phyloP scores from a whole-genome alignment of 192 early-diverging fungal genomes.

The Rhizoclosmatium globosum region DNA sequence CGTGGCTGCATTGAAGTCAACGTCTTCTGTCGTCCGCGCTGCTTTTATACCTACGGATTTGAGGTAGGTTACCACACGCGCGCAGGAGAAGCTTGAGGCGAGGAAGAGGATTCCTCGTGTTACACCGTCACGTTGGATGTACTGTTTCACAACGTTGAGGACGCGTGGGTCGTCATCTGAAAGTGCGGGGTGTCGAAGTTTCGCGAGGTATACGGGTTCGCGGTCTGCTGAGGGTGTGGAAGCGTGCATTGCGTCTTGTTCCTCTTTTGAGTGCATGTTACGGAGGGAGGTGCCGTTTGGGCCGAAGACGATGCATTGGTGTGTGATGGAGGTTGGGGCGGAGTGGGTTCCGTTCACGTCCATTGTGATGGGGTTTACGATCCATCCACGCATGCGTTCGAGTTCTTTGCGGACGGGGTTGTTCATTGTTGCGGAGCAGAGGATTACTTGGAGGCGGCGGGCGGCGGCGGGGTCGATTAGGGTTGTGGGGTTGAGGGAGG shows the following conservation, averaged over 20 bases:
- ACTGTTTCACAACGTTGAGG: neutral
- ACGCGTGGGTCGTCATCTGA: constrained; percentile 30
- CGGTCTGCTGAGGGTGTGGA: neutral
- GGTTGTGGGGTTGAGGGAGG: neutral
- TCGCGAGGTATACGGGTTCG: constrained; percentile 33
- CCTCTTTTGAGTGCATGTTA: constrained; percentile 26
- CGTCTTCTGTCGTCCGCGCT: constrained; percentile 36
- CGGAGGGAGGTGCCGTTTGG: constrained; percentile 29
- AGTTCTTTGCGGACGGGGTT: constrained; percentile 66
- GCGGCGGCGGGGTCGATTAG: constrained; percentile 16
- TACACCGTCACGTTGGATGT: neutral
- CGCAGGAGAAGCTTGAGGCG: constrained; percentile 44
- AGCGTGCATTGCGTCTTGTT: constrained; percentile 22
- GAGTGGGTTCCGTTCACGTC: constrained; percentile 58
- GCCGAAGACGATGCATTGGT: constrained; percentile 37
- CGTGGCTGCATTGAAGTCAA: constrained; percentile 1
- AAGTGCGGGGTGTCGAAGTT: constrained; percentile 43
- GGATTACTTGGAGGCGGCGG: constrained; percentile 60
- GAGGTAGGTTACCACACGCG: constrained; percentile 36
- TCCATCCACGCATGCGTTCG: constrained; percentile 48
- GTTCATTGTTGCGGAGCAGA: constrained; percentile 79
- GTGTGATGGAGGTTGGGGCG: constrained; percentile 35
- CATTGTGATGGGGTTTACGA: constrained; percentile 65
- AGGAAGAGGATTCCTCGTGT: constrained; percentile 45
- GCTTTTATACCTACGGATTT: constrained; percentile 45